These are phyloP conservation scores for Thraustochytrium sp. DNA, from an alignment of 352 stramenopile genomes.

Conservation along the genomic window DNA sequence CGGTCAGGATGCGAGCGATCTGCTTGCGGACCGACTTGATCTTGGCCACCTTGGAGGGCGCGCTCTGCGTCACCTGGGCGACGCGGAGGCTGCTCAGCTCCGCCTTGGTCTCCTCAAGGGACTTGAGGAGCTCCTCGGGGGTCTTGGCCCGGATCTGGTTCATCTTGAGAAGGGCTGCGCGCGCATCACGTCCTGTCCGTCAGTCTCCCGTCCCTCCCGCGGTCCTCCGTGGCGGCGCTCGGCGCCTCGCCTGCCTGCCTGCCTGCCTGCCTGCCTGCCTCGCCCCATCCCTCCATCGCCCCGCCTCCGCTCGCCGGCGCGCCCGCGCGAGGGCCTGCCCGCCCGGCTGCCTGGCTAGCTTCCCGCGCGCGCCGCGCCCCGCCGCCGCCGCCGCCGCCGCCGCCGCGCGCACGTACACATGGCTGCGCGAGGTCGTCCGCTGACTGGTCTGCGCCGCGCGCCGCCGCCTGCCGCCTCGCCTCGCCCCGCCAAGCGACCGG, in stretches of 20 bases:
- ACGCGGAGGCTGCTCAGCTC: slow-evolving; percentile 94
- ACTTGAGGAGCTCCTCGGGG: slow-evolving; percentile 96
- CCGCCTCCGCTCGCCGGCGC: neutral
- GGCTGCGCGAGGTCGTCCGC: too few relatives aligned
- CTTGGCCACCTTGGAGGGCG: slow-evolving; percentile 98
- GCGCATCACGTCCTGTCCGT: too few relatives aligned
- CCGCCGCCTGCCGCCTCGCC: too few relatives aligned
- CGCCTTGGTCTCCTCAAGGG: slow-evolving; percentile 96
- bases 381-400: neutral
- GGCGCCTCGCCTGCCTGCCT: neutral
- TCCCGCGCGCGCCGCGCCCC: neutral
- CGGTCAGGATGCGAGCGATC: slow-evolving; percentile 97
- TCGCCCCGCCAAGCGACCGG: too few relatives aligned
- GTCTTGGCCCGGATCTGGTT: slow-evolving; percentile 64
- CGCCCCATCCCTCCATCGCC: too few relatives aligned
- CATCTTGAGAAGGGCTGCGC: slow-evolving; percentile 16
- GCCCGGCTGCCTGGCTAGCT: neutral
- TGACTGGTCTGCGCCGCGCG: too few relatives aligned
- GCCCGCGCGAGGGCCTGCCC: neutral
- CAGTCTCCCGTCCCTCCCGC: too few relatives aligned
- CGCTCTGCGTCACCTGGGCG: slow-evolving; percentile 96
- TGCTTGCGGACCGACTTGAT: slow-evolving; percentile 98
- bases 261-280: neutral
- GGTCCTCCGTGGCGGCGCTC: neutral
- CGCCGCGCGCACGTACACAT: too few relatives aligned